A percentile compares a stretch with the other conserved stretches of the same genome.
Evolutionary conservation across 1,284 basidiomycete species (phyloP).

Genomic region (Trametes polyzona): DNA sequence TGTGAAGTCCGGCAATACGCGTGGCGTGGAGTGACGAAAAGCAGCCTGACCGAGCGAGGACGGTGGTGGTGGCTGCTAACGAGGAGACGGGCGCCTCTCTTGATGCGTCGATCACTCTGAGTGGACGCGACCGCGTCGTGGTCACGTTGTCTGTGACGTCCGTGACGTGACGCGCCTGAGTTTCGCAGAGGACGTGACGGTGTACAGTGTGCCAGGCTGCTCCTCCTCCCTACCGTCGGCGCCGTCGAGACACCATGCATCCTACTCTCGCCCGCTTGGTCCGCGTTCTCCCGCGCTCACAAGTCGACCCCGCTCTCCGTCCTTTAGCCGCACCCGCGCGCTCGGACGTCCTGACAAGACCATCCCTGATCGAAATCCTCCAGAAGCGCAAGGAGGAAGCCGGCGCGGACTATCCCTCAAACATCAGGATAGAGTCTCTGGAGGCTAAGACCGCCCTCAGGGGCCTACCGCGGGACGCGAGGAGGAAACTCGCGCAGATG

Average conservation of each 20-base stretch:
- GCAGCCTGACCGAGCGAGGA: neutral
- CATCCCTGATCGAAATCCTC: conserved; percentile 45
- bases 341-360: conserved; percentile 34
- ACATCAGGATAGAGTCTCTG: conserved; percentile 49
- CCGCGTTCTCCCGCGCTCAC: conserved; percentile 45
- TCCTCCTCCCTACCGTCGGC: neutral
- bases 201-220: too few relatives aligned
- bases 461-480: conserved; percentile 39
- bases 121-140: neutral
- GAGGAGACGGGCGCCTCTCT: neutral
- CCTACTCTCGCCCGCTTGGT: conserved; percentile 42
- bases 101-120: too few relatives aligned
- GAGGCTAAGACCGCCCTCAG: conserved; percentile 42
- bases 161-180: neutral
- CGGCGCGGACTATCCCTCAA: conserved; percentile 44
- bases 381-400: conserved; percentile 42
- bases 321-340: conserved; percentile 30
- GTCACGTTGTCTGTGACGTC: neutral
- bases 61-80: neutral
- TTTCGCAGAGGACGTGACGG: too few relatives aligned
- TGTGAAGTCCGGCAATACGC: too few relatives aligned
- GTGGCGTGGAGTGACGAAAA: neutral
- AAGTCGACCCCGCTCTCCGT: conserved; percentile 33
- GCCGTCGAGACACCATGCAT: conserved; percentile 32
- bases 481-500: conserved; percentile 41